Evolutionary conservation across 768 basidiomycete genomes (phyloP).

Genomic region (Tylopilus subfusipes): DNA sequence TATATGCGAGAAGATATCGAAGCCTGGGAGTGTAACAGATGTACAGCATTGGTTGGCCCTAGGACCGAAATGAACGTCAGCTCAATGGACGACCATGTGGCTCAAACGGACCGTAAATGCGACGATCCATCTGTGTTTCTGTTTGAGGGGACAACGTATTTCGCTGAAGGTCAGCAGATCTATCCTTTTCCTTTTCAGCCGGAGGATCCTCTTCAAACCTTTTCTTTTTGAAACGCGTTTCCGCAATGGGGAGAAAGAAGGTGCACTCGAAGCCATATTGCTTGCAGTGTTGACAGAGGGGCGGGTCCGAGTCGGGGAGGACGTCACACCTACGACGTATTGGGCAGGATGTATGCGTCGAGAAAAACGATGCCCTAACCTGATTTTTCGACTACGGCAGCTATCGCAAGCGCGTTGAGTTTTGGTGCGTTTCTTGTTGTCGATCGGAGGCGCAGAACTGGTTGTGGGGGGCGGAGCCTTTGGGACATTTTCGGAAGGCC

Average conservation of each 20-base stretch:
- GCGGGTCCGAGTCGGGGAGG: constrained; percentile 70
- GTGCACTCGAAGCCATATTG: constrained; percentile 93
- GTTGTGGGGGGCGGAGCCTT: constrained; percentile 32
- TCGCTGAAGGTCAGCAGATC: constrained; percentile 25
- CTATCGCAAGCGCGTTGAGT: constrained; percentile 91
- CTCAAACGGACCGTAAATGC: constrained; percentile 54
- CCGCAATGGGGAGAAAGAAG: constrained; percentile 96
- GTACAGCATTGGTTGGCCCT: constrained; percentile 86
- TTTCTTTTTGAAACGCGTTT: constrained; percentile 98
- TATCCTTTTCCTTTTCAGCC: constrained; percentile 36
- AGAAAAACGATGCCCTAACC: constrained; percentile 36
- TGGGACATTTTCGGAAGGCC: constrained; percentile 44
- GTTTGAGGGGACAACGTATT: constrained; percentile 44
- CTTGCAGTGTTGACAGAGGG: constrained; percentile 91
- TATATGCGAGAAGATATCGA: constrained; percentile 82
- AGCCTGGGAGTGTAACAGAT: constrained; percentile 87
- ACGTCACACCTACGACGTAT: constrained; percentile 66
- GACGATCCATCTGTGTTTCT: constrained; percentile 53
- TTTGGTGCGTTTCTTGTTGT: constrained; percentile 86
- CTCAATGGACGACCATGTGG: constrained; percentile 11
- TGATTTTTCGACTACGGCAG: constrained; percentile 87
- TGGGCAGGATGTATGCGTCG: constrained; percentile 9
- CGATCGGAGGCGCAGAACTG: constrained; percentile 36
- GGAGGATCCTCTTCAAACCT: constrained; percentile 69
- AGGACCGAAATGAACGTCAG: constrained; percentile 33